Evolutionary conservation across 352 stramenopile genomes (phyloP).

Genomic region (Thraustochytrium sp.): DNA sequence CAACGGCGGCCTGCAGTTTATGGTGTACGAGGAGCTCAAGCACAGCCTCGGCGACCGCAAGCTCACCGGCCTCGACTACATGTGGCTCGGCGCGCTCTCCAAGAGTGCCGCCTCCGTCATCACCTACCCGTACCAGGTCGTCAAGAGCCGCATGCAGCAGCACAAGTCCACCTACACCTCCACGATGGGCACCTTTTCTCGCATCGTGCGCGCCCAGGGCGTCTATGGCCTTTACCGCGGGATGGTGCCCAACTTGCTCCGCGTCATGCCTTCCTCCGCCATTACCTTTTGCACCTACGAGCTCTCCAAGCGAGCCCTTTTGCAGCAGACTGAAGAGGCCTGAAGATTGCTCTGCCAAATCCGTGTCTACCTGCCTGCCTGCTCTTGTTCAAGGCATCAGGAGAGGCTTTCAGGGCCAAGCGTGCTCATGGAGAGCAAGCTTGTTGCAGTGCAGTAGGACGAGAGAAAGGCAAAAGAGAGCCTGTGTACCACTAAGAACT

Average conservation of each 20-base stretch:
- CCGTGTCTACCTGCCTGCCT: background rate
- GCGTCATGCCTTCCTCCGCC: constrained; percentile 89
- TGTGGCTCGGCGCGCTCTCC: constrained; percentile 50
- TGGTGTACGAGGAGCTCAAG: constrained; percentile 76
- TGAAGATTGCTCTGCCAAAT: background rate
- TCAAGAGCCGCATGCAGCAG: constrained; percentile 44
- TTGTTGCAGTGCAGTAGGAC: too few species aligned
- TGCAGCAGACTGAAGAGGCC: background rate
- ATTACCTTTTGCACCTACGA: constrained; percentile 85
- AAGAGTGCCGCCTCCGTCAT: constrained; percentile 32
- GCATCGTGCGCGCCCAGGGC: constrained; percentile 69
- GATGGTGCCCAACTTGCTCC: constrained; percentile 85
- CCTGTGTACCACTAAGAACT: too few species aligned
- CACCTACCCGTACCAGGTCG: constrained; percentile 44
- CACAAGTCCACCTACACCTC: background rate
- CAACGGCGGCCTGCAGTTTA: constrained; percentile 92
- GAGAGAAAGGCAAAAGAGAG: too few species aligned
- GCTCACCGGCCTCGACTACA: constrained; percentile 44
- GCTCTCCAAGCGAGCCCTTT: constrained; percentile 32
- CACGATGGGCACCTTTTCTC: constrained; percentile 5
- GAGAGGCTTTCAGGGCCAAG: too few species aligned
- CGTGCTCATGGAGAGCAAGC: too few species aligned
- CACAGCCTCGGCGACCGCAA: background rate
- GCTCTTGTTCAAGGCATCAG: too few species aligned
- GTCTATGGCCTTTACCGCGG: constrained; percentile 88